These are phyloP conservation scores for Dendrobium chrysotoxum DNA, from an alignment of 106 monocot species.

Conservation along the genomic window DNA sequence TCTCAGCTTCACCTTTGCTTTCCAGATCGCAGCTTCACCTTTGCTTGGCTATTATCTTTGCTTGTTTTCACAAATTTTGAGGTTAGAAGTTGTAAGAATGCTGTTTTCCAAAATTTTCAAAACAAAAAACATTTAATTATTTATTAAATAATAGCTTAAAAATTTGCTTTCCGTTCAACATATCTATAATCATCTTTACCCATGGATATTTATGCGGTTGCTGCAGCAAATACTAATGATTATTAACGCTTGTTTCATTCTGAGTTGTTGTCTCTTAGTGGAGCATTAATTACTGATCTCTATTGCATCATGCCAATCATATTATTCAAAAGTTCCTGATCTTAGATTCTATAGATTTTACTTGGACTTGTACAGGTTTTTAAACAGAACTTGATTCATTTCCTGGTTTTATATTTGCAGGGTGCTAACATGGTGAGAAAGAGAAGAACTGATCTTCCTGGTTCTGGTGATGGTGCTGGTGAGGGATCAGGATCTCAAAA, in stretches of 20 bases:
- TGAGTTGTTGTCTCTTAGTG: neutral
- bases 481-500: constrained; percentile 26
- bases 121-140: too few relatives aligned
- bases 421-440: constrained; percentile 39
- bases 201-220: neutral
- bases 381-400: neutral
- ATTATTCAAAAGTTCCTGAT: neutral
- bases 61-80: too few relatives aligned
- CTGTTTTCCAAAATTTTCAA: too few relatives aligned
- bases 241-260: neutral
- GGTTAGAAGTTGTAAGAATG: too few relatives aligned
- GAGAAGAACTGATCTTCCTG: constrained; percentile 38
- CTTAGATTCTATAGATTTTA: neutral
- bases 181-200: too few relatives aligned
- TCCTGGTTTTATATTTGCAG: constrained; percentile 17
- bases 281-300: neutral
- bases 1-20: too few relatives aligned
- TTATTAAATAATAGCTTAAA: too few relatives aligned
- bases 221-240: neutral
- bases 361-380: neutral
- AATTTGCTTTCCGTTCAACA: too few relatives aligned
- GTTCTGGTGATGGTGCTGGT: constrained; percentile 23
- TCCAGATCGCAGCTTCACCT: neutral
- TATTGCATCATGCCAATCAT: neutral
- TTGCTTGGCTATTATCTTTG: too few relatives aligned